Evolutionary conservation across 352 stramenopile species (phyloP).

Genomic region (Globisporangium camurandrum): DNA sequence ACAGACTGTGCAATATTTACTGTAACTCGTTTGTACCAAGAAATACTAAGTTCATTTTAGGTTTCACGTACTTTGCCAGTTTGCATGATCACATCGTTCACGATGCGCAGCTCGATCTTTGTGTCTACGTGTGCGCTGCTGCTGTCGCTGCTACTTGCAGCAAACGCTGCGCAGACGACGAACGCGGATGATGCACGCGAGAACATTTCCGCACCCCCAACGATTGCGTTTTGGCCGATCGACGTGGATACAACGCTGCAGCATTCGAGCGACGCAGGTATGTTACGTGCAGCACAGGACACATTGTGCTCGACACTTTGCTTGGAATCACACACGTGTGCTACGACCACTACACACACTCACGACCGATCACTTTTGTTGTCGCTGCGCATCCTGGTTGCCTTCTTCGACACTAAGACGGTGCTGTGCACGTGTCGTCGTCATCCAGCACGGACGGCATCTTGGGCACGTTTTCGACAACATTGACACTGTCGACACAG

Average conservation of each 20-base stretch:
- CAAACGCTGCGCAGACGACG: not conserved
- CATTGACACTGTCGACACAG: constrained; percentile 1
- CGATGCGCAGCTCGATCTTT: too few relatives aligned
- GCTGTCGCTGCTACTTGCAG: not conserved
- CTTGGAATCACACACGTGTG: not conserved
- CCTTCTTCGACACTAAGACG: constrained; percentile 14
- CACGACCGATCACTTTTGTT: not conserved
- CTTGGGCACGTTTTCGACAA: constrained; percentile 20
- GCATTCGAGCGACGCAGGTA: constrained; percentile 16
- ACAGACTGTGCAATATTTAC: too few relatives aligned
- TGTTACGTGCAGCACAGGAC: not conserved
- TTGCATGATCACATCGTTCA: too few relatives aligned
- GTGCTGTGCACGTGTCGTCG: constrained; percentile 12
- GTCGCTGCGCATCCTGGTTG: not conserved
- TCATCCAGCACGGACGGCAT: constrained; percentile 12
- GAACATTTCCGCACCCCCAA: constrained; percentile 3
- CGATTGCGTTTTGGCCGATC: constrained; percentile 25
- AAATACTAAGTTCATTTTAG: too few relatives aligned
- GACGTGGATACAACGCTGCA: constrained; percentile 15
- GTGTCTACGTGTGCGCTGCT: constrained; percentile 1
- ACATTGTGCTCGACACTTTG: not conserved
- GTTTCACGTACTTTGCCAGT: too few relatives aligned
- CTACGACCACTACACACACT: not conserved
- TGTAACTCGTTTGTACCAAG: too few relatives aligned
- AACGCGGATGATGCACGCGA: not conserved